Base-by-base conservation (phyloP, 73 alveolate genomes). In the Paramecium octaurelia region DNA sequence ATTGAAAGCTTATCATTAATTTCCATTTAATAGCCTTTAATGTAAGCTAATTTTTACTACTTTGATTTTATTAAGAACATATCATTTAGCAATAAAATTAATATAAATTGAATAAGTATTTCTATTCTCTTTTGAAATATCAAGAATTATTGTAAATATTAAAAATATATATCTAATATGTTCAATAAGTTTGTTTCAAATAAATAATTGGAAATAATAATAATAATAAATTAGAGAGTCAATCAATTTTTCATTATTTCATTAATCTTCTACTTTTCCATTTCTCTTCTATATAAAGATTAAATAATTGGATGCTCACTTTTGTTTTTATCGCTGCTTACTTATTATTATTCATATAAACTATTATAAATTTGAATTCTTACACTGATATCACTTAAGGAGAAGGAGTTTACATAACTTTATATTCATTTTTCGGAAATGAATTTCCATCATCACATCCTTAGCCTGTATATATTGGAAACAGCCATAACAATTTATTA, bases 401-500 rank as follows among this genome's bases (percentile, higher is more conserved):
- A 64, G 84, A 34, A 12, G 84, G 44, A 1, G 48, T 34, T 31
- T 64, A 64, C 69, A 54, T 54, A 0, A 54, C 31, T 64, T 24
- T 64, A 31, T 12, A 31, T 12, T 64, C 84, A 64, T 64, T 64
- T 64, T 64, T 64, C 11, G 87, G 87, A 11, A 73, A 73, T 9
- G 2, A 73, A 73, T 73, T 36, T 34, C 87, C 87, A 36, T 73
- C 87, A 16, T 73, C 87, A 73, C 87, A 73, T 35, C 87, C 87
- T 8, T 12, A 1, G 14, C 12, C 57, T 10, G 87, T 12, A 35
- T 38, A 35, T 34, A 73, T 73, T n/a, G 95, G 95, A 16, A 92
- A 21, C 10, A 80, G n/a, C 95, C 95, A 92, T 24, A 92, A 34
- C 4, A 58, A 10, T 31, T 92, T 77, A 86, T 86, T 92, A 0